Evolutionary conservation across 1,284 basidiomycete species (phyloP).

Genomic region (Trichosporon sp.): DNA sequence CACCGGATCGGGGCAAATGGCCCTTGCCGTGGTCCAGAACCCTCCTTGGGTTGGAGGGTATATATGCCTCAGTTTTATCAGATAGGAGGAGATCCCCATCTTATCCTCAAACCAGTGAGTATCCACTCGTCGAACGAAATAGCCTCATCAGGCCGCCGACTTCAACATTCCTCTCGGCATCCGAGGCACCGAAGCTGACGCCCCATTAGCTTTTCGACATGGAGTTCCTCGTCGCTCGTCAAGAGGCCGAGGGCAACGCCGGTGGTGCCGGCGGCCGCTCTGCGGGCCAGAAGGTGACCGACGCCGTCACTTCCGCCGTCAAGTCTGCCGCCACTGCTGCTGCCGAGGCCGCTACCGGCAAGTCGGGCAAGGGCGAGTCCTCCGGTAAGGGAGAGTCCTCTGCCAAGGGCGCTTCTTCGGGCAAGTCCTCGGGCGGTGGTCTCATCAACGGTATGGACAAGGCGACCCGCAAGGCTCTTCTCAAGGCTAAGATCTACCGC

Average conservation of each 20-base stretch:
- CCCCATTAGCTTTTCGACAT: constrained; percentile 5
- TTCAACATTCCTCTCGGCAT: background rate
- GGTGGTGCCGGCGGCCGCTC: background rate
- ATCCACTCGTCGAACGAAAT: no score
- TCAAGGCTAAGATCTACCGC: constrained; percentile 15
- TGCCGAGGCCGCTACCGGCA: background rate
- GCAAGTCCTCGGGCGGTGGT: no score
- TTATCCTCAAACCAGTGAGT: background rate
- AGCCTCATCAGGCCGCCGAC: no score
- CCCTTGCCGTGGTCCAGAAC: background rate
- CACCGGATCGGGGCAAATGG: background rate
- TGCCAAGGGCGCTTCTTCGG: no score
- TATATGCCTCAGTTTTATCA: constrained; percentile 11
- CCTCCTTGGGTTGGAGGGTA: background rate
- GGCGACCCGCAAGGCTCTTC: constrained; percentile 13
- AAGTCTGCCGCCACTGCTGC: constrained; percentile 6
- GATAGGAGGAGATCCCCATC: background rate
- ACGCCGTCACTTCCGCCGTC: background rate
- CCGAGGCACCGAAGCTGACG: background rate
- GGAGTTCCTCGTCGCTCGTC: constrained; percentile 18
- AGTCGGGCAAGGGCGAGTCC: constrained; percentile 19
- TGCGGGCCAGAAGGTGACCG: background rate
- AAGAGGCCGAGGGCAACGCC: constrained; percentile 14
- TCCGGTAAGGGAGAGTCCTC: background rate
- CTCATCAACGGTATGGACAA: constrained; percentile 8